Conservation (phyloP, 2,329 filamentous ascomycete species). For the Rhynchosporium agropyri region DNA sequence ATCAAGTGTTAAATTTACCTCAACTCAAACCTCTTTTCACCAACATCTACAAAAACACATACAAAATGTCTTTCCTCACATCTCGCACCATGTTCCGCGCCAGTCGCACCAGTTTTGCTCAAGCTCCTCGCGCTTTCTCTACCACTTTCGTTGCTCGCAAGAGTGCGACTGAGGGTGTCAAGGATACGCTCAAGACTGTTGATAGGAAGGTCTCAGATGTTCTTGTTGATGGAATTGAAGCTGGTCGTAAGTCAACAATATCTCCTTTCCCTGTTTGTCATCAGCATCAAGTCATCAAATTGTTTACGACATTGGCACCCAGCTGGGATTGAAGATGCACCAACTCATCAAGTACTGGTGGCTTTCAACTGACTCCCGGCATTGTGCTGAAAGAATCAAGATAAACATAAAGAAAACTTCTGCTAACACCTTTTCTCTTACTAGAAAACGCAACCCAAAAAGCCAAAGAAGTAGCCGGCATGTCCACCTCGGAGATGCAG, state of each 20-base stretch:
- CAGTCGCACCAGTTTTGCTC: slow-evolving; percentile 41
- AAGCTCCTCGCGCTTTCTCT: slow-evolving; percentile 52
- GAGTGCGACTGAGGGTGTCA: slow-evolving; percentile 56
- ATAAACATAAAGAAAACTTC: slow-evolving; percentile 11
- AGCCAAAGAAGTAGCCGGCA: slow-evolving; percentile 49
- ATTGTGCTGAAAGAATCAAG: too few species aligned
- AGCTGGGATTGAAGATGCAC: not conserved
- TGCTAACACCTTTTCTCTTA: slow-evolving; percentile 39
- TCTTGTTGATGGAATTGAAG: slow-evolving; percentile 62
- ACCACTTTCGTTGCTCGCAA: slow-evolving; percentile 51
- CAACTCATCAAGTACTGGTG: not conserved
- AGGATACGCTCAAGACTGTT: slow-evolving; percentile 61
- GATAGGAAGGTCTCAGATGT: slow-evolving; percentile 63
- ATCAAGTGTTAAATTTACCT: not conserved
- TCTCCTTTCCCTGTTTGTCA: not conserved
- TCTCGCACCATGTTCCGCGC: slow-evolving; percentile 44
- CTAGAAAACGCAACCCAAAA: slow-evolving; percentile 49
- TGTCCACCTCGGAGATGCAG: too few species aligned
- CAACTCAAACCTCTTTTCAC: not conserved
- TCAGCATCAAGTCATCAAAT: not conserved
- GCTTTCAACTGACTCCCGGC: too few species aligned
- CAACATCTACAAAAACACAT: slow-evolving; percentile 1
- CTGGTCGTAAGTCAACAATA: slow-evolving; percentile 55
- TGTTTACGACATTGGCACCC: not conserved
- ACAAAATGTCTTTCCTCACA: slow-evolving; percentile 57